Conservation (phyloP, 192 early-diverging fungal genomes). For the Kappamyces sp. region DNA sequence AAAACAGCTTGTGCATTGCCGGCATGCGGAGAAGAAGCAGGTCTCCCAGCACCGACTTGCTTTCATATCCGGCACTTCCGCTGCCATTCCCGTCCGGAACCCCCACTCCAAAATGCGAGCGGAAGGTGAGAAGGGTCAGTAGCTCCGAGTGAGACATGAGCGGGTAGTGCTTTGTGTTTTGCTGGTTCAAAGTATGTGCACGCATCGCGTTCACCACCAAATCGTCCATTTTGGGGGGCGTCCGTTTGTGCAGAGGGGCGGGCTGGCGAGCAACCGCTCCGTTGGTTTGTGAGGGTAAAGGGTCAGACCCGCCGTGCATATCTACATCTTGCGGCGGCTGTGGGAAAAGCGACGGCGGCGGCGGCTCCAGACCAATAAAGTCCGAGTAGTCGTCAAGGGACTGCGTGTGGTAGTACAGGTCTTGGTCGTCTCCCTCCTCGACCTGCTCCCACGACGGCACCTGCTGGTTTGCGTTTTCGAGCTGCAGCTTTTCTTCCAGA, state of each 20-base stretch:
- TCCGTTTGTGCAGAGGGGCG: neutral
- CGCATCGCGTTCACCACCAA: conserved; percentile 2
- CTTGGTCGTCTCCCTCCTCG: conserved; percentile 1
- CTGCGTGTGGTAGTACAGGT: neutral
- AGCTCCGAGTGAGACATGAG: neutral
- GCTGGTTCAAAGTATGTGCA: neutral
- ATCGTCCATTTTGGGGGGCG: neutral
- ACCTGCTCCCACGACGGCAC: neutral
- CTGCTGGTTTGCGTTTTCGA: neutral
- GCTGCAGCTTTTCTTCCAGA: neutral
- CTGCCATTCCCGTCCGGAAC: neutral
- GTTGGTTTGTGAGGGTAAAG: neutral
- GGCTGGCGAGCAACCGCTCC: neutral
- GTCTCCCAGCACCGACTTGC: neutral
- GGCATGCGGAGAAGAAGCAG: neutral
- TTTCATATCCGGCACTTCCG: neutral
- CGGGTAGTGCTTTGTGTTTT: neutral
- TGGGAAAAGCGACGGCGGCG: neutral
- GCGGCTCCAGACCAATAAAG: neutral
- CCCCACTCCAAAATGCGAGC: neutral
- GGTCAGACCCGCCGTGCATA: neutral
- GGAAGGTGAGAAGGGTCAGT: neutral
- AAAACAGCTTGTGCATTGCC: neutral
- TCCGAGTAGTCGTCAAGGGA: conserved; percentile 2
- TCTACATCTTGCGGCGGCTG: neutral